Percentiles rank a stretch among this genome's conserved stretches.
Evolutionary conservation across 2,329 filamentous ascomycete genomes (phyloP).

Genomic region (Didymella segeticola): DNA sequence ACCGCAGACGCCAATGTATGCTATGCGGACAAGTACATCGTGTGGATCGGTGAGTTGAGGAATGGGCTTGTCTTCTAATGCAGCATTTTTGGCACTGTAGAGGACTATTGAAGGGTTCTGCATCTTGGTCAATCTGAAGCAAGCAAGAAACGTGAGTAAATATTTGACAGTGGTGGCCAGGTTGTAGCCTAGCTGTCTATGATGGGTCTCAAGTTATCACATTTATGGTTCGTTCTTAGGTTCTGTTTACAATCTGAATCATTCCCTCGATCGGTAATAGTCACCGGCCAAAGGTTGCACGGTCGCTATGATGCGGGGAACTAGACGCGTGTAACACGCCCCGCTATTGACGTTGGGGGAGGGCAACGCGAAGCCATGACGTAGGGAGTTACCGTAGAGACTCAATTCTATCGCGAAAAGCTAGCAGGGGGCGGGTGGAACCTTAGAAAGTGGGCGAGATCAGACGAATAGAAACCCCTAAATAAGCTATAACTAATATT

Average conservation of each 20-base stretch:
- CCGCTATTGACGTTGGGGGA: conserved; percentile 50
- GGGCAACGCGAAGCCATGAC: background rate
- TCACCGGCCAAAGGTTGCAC: background rate
- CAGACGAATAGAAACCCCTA: too few relatives aligned
- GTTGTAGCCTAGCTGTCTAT: background rate
- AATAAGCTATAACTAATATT: too few relatives aligned
- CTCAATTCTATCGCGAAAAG: too few relatives aligned
- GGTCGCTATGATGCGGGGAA: conserved; percentile 13
- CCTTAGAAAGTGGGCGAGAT: too few relatives aligned
- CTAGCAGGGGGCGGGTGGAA: too few relatives aligned
- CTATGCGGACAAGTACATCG: conserved; percentile 55
- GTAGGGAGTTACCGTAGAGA: too few relatives aligned
- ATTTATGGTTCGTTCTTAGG: background rate
- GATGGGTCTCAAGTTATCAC: background rate
- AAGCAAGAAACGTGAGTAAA: too few relatives aligned
- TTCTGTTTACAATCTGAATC: background rate
- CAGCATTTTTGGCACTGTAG: conserved; percentile 48
- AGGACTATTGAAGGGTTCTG: conserved; percentile 54
- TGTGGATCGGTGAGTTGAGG: conserved; percentile 46
- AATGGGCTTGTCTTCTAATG: conserved; percentile 48
- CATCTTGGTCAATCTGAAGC: conserved; percentile 13
- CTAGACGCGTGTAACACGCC: conserved; percentile 27
- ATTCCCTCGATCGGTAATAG: background rate
- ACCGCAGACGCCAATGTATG: conserved; percentile 55
- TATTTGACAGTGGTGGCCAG: background rate